Conservation (phyloP, 192 early-diverging fungal genomes). For the Entomortierella beljakovae region DNA sequence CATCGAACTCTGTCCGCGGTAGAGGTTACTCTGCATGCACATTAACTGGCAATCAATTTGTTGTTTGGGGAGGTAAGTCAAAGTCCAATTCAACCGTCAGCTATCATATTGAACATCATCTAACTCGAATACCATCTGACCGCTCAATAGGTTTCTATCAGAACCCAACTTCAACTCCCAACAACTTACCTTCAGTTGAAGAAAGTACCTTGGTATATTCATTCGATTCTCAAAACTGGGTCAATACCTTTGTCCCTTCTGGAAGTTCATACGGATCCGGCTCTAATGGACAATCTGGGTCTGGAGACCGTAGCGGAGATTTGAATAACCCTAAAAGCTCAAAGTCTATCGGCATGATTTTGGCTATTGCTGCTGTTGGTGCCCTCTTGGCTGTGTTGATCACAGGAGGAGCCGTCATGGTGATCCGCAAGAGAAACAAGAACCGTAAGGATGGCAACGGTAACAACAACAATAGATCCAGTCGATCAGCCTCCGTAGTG, state of each 20-base stretch:
- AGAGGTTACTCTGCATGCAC: slow-evolving; percentile 17
- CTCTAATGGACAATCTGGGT: not conserved
- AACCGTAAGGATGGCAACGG: too few relatives aligned
- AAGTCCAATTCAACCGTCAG: too few relatives aligned
- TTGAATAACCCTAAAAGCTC: not conserved
- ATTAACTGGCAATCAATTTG: slow-evolving; percentile 9
- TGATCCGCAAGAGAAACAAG: slow-evolving; percentile 19
- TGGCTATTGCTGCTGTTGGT: slow-evolving; percentile 15
- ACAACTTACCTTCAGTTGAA: slow-evolving; percentile 16
- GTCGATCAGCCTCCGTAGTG: too few relatives aligned
- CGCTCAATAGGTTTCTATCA: slow-evolving; percentile 12
- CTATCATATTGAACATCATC: too few relatives aligned
- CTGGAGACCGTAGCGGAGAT: not conserved
- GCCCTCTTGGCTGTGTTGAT: slow-evolving; percentile 20
- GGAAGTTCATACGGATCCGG: not conserved
- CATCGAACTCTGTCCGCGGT: slow-evolving; percentile 16
- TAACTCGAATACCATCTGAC: too few relatives aligned
- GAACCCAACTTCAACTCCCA: slow-evolving; percentile 20
- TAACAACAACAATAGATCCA: too few relatives aligned
- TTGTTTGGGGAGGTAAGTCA: slow-evolving; percentile 25
- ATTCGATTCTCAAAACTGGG: slow-evolving; percentile 7
- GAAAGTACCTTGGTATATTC: slow-evolving; percentile 22
- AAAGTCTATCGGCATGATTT: slow-evolving; percentile 15
- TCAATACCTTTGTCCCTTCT: slow-evolving; percentile 5
- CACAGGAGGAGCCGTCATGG: slow-evolving; percentile 17